phyloP scores from a whole-genome alignment of 306 rosid genomes.

The Vachellia collinsii region DNA sequence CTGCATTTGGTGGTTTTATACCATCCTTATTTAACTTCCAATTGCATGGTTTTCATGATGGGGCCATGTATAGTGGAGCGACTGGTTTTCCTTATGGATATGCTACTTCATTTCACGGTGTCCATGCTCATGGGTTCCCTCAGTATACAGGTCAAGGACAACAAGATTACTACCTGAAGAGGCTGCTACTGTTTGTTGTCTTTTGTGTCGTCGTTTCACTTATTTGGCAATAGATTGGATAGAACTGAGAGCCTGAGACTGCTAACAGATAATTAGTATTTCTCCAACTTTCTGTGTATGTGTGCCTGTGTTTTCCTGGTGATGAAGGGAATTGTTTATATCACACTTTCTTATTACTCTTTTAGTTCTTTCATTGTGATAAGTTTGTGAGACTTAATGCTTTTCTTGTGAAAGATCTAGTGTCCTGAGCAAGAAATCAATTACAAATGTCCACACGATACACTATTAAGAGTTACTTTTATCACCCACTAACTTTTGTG shows the following conservation, averaged over 20 bases:
- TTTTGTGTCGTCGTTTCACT: conserved; percentile 66
- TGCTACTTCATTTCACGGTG: conserved; percentile 65
- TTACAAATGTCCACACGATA: conserved; percentile 1
- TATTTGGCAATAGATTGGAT: conserved; percentile 63
- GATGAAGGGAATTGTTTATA: conserved; percentile 40
- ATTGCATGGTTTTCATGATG: conserved; percentile 71
- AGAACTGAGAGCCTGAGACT: conserved; percentile 32
- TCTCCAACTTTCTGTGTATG: conserved; percentile 23
- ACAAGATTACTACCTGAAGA: conserved; percentile 74
- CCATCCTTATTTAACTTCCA: conserved; percentile 78
- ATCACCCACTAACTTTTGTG: background rate
- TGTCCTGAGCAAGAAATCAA: conserved; percentile 10
- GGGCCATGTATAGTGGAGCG: conserved; percentile 61
- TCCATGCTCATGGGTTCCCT: conserved; percentile 56
- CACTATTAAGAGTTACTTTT: background rate
- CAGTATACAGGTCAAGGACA: conserved; percentile 60
- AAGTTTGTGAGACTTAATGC: conserved; percentile 33
- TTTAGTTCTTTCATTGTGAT: conserved; percentile 10
- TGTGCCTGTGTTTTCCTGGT: background rate
- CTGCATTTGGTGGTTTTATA: conserved; percentile 80
- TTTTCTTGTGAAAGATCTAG: conserved; percentile 27
- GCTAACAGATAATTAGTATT: conserved; percentile 21
- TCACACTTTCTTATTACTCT: conserved; percentile 30
- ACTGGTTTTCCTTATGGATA: conserved; percentile 68
- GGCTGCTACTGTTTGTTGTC: conserved; percentile 60